phyloP scores from a whole-genome alignment of 2,329 filamentous ascomycete genomes.

The Fusarium longipes region DNA sequence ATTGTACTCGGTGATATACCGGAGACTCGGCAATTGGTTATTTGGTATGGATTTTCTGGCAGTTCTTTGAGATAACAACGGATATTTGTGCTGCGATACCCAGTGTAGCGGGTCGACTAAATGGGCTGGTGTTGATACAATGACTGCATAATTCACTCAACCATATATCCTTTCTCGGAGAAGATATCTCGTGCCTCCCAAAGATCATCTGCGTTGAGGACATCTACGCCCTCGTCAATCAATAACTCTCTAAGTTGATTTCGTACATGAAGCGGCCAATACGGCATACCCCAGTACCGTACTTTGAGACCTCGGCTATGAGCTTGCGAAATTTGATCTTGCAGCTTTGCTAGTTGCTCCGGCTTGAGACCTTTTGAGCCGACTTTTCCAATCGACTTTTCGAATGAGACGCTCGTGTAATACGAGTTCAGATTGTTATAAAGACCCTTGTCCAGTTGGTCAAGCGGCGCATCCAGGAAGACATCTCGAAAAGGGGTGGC shows the following conservation, averaged over 20 bases:
- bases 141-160: background rate
- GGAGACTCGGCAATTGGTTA: slow-evolving; percentile 43
- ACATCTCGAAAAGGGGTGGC: slow-evolving; percentile 59
- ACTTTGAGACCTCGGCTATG: slow-evolving; percentile 65
- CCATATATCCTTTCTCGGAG: background rate
- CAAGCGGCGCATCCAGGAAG: slow-evolving; percentile 74
- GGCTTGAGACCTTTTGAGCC: slow-evolving; percentile 57
- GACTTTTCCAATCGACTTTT: slow-evolving; percentile 62
- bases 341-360: slow-evolving; percentile 57
- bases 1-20: slow-evolving; percentile 45
- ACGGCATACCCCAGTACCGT: slow-evolving; percentile 70
- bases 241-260: slow-evolving; percentile 68
- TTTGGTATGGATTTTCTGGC: slow-evolving; percentile 5
- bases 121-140: background rate
- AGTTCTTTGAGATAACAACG: slow-evolving; percentile 9
- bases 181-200: slow-evolving; percentile 48
- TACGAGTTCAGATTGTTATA: slow-evolving; percentile 70
- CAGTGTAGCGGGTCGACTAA: background rate
- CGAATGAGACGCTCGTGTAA: slow-evolving; percentile 72
- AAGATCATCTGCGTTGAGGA: slow-evolving; percentile 72
- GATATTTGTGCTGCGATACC: background rate
- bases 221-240: slow-evolving; percentile 66
- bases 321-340: slow-evolving; percentile 61
- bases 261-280: slow-evolving; percentile 65
- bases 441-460: slow-evolving; percentile 48